A percentile compares a stretch with the other conserved stretches of the same genome.
These are phyloP conservation scores for Xylariaceae sp. DNA, from an alignment of 2,329 filamentous ascomycete species.

Conservation along the genomic window DNA sequence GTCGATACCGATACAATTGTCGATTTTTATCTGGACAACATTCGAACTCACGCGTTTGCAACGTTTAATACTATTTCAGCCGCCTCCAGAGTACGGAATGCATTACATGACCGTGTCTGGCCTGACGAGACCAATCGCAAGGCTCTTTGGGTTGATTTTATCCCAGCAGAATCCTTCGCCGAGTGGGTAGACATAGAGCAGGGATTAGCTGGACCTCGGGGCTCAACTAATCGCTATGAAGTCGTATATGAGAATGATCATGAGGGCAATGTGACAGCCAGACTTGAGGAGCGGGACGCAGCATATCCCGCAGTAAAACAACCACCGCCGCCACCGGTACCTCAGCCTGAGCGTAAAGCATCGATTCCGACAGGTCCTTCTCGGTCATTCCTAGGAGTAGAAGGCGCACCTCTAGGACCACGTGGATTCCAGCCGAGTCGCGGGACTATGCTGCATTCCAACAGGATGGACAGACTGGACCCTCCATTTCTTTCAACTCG, in stretches of 20 bases:
- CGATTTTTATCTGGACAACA: conserved; percentile 77
- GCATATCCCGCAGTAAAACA: conserved; percentile 27
- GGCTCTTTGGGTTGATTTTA: conserved; percentile 84
- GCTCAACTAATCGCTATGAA: conserved; percentile 64
- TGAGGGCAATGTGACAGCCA: conserved; percentile 57
- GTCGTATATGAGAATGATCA: conserved; percentile 67
- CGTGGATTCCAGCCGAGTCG: conserved; percentile 41
- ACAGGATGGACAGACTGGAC: conserved; percentile 27
- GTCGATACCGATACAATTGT: conserved; percentile 60
- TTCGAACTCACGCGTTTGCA: conserved; percentile 87
- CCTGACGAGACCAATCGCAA: conserved; percentile 85
- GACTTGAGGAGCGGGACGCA: conserved; percentile 53
- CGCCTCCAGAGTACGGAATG: conserved; percentile 75
- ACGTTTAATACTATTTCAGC: conserved; percentile 69
- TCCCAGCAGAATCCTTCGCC: conserved; percentile 73
- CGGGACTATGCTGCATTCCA: conserved; percentile 20
- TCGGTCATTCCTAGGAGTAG: conserved; percentile 34
- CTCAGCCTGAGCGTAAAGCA: conserved; percentile 26
- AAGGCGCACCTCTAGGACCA: conserved; percentile 43
- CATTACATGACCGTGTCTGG: conserved; percentile 80
- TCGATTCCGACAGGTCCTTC: conserved; percentile 38
- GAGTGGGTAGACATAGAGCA: conserved; percentile 76
- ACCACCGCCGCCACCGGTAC: conserved; percentile 20
- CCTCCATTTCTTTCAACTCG: conserved; percentile 41
- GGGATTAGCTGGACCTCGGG: conserved; percentile 45